A percentile compares a stretch with the other conserved stretches of the same genome.
Conservation (phyloP, 257 asterid genomes). For the Echium plantagineum region DNA sequence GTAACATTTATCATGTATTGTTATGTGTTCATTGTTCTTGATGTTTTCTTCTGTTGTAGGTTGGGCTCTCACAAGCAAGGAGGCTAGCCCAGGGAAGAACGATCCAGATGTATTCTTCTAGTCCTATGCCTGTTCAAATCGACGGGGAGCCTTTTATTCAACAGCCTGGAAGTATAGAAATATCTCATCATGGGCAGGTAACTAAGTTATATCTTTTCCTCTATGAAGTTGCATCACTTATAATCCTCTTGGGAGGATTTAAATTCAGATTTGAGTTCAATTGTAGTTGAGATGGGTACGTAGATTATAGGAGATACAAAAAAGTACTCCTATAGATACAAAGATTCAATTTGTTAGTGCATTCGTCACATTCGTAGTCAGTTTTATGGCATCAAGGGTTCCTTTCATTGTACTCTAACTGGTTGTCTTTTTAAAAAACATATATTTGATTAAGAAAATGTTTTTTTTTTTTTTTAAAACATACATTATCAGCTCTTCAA, state of each 20-base stretch:
- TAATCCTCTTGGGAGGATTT: not conserved
- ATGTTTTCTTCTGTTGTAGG: conserved; percentile 29
- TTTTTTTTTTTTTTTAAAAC: not conserved
- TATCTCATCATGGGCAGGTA: conserved; percentile 81
- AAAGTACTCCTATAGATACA: too few species aligned
- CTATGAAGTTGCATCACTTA: not conserved
- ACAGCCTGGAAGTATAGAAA: conserved; percentile 74
- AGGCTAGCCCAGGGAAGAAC: conserved; percentile 74
- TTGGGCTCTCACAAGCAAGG: conserved; percentile 87
- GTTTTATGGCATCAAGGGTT: not conserved
- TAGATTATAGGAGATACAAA: too few species aligned
- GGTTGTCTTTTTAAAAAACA: not conserved
- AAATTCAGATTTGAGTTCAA: not conserved
- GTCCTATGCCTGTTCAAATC: conserved; percentile 85
- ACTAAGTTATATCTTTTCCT: not conserved
- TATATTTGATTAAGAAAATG: too few species aligned
- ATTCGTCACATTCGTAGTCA: not conserved
- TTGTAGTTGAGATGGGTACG: not conserved
- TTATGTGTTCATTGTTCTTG: not conserved
- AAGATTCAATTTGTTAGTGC: not conserved
- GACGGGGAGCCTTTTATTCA: conserved; percentile 89
- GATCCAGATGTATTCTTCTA: conserved; percentile 49
- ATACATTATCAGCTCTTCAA: not conserved
- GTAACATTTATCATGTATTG: not conserved
- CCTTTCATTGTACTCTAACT: not conserved